These are phyloP conservation scores for Eucalyptus brandiana DNA, from an alignment of 345 rosid species.

Conservation along the genomic window DNA sequence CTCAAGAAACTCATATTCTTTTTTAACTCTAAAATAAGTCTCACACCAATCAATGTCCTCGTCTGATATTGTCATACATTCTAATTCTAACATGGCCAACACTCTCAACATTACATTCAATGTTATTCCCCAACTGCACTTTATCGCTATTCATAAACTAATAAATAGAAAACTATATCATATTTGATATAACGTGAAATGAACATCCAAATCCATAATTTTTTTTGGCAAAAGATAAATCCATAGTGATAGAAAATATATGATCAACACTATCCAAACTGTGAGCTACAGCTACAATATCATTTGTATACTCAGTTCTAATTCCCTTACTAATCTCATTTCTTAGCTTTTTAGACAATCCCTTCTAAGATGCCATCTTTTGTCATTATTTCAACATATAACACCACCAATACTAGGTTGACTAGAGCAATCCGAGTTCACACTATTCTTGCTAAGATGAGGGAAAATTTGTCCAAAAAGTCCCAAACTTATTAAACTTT, in stretches of 20 bases:
- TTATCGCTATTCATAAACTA: background rate
- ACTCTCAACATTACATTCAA: background rate
- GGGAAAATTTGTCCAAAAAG: background rate
- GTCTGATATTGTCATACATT: background rate
- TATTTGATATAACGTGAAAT: no score
- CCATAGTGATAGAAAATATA: background rate
- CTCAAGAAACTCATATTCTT: background rate
- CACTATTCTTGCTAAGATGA: background rate
- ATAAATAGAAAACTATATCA: background rate
- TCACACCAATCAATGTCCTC: background rate
- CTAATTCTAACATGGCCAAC: background rate
- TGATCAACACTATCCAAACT: background rate
- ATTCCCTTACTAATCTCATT: background rate
- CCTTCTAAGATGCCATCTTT: background rate
- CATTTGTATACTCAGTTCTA: background rate
- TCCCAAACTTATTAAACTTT: no score
- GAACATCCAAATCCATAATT: background rate
- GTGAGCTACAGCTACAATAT: no score
- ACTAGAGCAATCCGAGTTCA: background rate
- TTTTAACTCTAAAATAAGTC: background rate
- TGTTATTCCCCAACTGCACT: background rate
- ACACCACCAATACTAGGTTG: background rate
- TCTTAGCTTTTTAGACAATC: background rate
- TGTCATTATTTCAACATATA: background rate
- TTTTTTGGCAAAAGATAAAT: background rate